Evolutionary conservation across 2,329 filamentous ascomycete genomes (phyloP), one percentile per base, ranked within the genome.

Genomic region (Trichoderma hamatum): DNA sequence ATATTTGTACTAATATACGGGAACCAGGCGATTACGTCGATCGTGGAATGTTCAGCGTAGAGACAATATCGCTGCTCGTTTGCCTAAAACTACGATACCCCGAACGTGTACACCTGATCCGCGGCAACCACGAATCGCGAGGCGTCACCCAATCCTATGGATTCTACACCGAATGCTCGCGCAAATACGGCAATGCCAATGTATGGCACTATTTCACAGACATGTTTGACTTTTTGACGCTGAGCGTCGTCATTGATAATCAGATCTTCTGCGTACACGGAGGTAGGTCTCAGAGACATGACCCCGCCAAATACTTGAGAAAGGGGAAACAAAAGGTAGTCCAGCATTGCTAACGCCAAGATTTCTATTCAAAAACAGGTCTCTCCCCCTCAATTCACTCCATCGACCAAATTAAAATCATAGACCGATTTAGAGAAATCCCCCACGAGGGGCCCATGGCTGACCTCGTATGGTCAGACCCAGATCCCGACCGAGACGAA

Each of bases 151-250:
- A 99, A 81, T 98, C 95, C 32, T 99, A 99, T 81, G 96, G 96
- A 69, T 99, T 99, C 83, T 99, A 99, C 79, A 98, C 96, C 26
- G 96, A 99, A 79, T 99, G 96, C 81, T 94, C 92, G 24, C 91
- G 96, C 74, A 99, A 99, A 82, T 99, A 99, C 81, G 96, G 96
- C 78, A 98, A 97, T 78, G 94, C 96, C 72, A 97, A 96, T 76
- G 96, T 99, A 26, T 99, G 96, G 96, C 96, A 99, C 81, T 96
- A 98, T 80, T 99, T 99, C 79, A 99, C 96, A 73, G 96, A 99
- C 82, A 98, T 99, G 94, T 99, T 99, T 81, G 96, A 99, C 82
- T 99, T 97, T 80, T 85, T 99, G 72, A 98, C 95, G 9, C 84
- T 99, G 69, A 97, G 93, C 75, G 96, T 98, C 71, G 95, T 99